Conservation (phyloP, 1,284 basidiomycete species). For the Pulchroboletus neoregius region DNA sequence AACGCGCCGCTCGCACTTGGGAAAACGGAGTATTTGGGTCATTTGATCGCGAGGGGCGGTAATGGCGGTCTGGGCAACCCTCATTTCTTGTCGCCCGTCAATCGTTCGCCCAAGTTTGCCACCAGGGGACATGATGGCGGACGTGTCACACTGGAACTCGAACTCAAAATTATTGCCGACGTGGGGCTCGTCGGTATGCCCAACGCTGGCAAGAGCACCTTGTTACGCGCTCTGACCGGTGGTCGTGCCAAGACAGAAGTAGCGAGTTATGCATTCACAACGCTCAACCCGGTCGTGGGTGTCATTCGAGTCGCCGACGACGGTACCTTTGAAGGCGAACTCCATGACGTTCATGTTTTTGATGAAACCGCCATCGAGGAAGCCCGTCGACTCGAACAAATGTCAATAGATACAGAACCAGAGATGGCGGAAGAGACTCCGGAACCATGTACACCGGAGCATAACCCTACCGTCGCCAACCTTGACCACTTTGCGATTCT, state of each 20-base stretch:
- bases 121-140: slow-evolving; percentile 81
- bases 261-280: slow-evolving; percentile 92
- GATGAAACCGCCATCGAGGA: slow-evolving; percentile 72
- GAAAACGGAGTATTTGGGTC: slow-evolving; percentile 55
- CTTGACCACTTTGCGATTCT: slow-evolving; percentile 46
- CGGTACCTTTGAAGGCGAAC: slow-evolving; percentile 68
- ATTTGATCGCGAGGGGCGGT: slow-evolving; percentile 79
- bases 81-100: slow-evolving; percentile 66
- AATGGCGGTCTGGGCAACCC: slow-evolving; percentile 88
- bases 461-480: slow-evolving; percentile 1
- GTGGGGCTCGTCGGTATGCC: slow-evolving; percentile 95
- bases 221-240: slow-evolving; percentile 86
- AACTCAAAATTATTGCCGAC: slow-evolving; percentile 93
- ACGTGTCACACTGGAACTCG: slow-evolving; percentile 79
- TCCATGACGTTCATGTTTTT: slow-evolving; percentile 50
- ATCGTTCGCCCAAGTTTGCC: slow-evolving; percentile 78
- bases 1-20: slow-evolving; percentile 69
- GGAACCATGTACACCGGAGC: background rate
- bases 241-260: slow-evolving; percentile 82
- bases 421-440: background rate
- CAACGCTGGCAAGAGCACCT: slow-evolving; percentile 88
- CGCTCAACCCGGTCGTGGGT: slow-evolving; percentile 92
- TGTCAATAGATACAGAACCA: background rate
- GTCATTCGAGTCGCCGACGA: slow-evolving; percentile 84
- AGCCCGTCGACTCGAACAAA: slow-evolving; percentile 35